phyloP scores from a whole-genome alignment of 345 rosid species.

The Syzygium aromaticum region DNA sequence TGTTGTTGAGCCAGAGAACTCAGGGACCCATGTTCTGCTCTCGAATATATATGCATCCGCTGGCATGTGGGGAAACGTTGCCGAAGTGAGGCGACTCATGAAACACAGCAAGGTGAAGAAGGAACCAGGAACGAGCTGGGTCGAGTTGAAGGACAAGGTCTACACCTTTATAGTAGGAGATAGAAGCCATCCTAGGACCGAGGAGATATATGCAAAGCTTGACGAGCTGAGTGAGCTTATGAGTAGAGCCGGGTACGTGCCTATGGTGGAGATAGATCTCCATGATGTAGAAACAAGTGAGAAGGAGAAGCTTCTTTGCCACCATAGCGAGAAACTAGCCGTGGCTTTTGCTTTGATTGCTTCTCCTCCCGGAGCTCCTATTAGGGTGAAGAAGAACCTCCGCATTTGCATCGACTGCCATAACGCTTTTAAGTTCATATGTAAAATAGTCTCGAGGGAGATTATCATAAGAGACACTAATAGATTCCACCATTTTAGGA shows the following conservation, averaged over 20 bases:
- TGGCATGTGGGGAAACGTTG: conserved; percentile 49
- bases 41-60: conserved; percentile 52
- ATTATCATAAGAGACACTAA: conserved; percentile 54
- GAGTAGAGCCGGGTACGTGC: conserved; percentile 47
- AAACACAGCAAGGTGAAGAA: conserved; percentile 49
- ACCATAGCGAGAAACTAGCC: conserved; percentile 60
- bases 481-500: conserved; percentile 54
- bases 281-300: conserved; percentile 42
- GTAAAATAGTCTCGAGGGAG: conserved; percentile 45
- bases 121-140: conserved; percentile 61
- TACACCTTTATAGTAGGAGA: conserved; percentile 55
- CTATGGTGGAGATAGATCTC: conserved; percentile 45
- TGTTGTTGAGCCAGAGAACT: conserved; percentile 44
- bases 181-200: conserved; percentile 32
- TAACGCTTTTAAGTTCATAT: conserved; percentile 35
- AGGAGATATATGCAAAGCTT: conserved; percentile 49
- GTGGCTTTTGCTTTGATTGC: conserved; percentile 61
- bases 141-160: conserved; percentile 46
- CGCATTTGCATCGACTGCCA: conserved; percentile 54
- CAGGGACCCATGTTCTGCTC: conserved; percentile 43
- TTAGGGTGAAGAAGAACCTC: conserved; percentile 62
- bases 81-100: conserved; percentile 39
- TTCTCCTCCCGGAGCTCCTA: conserved; percentile 43
- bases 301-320: conserved; percentile 41
- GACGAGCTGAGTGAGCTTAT: conserved; percentile 35